A percentile compares a stretch with the other conserved stretches of the same genome.
Evolutionary conservation across 2,329 filamentous ascomycete genomes (phyloP).

Genomic region (Aspergillus pseudoterreus): DNA sequence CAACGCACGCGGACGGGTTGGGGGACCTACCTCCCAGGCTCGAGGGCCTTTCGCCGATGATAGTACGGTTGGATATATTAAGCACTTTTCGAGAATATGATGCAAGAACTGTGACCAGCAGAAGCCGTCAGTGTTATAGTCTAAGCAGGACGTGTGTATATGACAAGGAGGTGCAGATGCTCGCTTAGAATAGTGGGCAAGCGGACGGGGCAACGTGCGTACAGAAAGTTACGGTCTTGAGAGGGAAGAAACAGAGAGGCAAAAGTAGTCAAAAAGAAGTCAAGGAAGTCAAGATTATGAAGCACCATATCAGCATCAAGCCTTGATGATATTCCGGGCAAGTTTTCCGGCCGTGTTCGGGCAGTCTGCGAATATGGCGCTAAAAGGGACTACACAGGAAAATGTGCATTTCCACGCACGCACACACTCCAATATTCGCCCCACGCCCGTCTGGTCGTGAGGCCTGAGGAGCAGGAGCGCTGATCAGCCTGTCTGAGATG

Average conservation of each 20-base stretch:
- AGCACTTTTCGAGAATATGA: too few species aligned
- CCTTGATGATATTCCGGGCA: neutral
- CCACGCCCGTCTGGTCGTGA: conserved; percentile 1
- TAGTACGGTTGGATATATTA: neutral
- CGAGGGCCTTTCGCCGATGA: neutral
- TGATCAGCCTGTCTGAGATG: neutral
- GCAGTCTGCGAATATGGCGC: conserved; percentile 4
- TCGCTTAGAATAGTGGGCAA: neutral
- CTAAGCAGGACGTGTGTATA: too few species aligned
- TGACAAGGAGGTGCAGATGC: neutral
- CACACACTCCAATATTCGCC: neutral
- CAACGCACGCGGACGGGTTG: neutral
- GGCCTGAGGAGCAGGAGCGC: conserved; percentile 1
- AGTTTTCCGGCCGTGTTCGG: neutral
- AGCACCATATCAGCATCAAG: neutral
- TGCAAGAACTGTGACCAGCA: too few species aligned
- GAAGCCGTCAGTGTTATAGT: too few species aligned
- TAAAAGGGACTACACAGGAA: conserved; percentile 3
- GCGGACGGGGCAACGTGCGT: conserved; percentile 1
- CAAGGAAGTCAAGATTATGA: neutral
- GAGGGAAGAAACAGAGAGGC: neutral
- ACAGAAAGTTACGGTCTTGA: neutral
- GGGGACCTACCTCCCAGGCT: conserved; percentile 5
- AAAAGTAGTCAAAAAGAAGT: neutral
- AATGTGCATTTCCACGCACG: conserved; percentile 7